Evolutionary conservation across 2,329 filamentous ascomycete genomes (phyloP), one percentile per base, ranked within the genome.

Genomic region (Tolypocladium tropicale): DNA sequence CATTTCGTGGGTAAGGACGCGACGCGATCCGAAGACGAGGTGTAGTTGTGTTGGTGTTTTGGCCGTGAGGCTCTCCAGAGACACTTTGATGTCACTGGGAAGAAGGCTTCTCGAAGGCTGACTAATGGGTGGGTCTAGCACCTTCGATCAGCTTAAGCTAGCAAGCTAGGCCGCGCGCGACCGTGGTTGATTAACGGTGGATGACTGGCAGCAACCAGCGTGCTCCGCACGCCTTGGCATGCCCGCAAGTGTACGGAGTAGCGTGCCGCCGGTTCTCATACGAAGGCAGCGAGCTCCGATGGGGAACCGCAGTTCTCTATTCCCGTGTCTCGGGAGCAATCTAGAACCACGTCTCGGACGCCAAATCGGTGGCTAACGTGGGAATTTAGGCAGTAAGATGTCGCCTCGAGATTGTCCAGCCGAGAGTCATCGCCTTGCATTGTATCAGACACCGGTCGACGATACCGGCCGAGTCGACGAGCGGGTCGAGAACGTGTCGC

Each of bases 71-170:
- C n/a, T 18, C 28, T n/a, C 18, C 4, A 14, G 25, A 32, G 32
- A n/a, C n/a, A n/a, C 18, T 23, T 16, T 52, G 25, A 46, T 49
- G 28, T 32, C 46, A n/a, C 37, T 55, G 49, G 50, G 54, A 28
- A 30, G 25, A 23, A 34, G 10, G 53, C 11, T 55, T 57, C 39
- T 55, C n/a, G 46, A 55, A 55, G 10, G 37, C n/a, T 55, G 54
- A 55, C 54, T 53, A 55, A 55, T 55, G 28, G 3, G 37, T 55
- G 54, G 54, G 41, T 36, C 54, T 30, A 52, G 54, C 16, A 34
- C 36, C 37, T 55, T 55, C 49, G 37, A 41, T 4, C n/a, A n/a
- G n/a, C n/a, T n/a, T n/a, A n/a, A n/a, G n/a, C n/a, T n/a, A n/a
- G n/a, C n/a, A n/a, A n/a, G n/a, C n/a, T n/a, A n/a, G n/a, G n/a